Percentiles rank a stretch among this genome's conserved stretches.
These are phyloP conservation scores for Thalassiosira profunda DNA, from an alignment of 108 stramenopile species.

Conservation along the genomic window DNA sequence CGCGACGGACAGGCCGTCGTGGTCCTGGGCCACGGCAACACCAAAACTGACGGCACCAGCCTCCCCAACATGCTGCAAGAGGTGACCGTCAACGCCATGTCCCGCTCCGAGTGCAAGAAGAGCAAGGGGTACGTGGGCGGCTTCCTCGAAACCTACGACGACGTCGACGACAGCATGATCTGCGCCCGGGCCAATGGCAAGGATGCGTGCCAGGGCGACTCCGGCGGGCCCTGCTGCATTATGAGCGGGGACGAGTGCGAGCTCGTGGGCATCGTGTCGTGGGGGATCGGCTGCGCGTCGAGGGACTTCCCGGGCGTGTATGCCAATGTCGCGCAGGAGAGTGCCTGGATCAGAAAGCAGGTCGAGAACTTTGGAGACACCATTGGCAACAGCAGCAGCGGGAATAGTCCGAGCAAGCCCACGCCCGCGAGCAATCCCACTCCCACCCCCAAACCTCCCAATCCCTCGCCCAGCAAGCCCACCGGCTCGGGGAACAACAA, in stretches of 20 bases:
- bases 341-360: slow-evolving; percentile 17
- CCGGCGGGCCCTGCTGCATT: slow-evolving; percentile 7
- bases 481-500: not conserved
- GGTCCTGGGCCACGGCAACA: slow-evolving; percentile 38
- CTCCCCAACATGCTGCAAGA: not conserved
- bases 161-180: slow-evolving; percentile 37
- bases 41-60: not conserved
- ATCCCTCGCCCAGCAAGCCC: not conserved
- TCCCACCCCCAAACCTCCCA: not conserved
- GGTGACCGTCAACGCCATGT: slow-evolving; percentile 11
- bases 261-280: slow-evolving; percentile 40
- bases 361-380: not conserved
- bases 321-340: not conserved
- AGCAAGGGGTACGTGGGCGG: slow-evolving; percentile 4
- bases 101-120: slow-evolving; percentile 32
- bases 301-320: slow-evolving; percentile 33
- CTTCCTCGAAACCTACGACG: slow-evolving; percentile 26
- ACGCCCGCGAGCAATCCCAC: not conserved
- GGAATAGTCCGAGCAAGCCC: too few species aligned
- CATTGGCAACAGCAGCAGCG: too few species aligned
- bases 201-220: slow-evolving; percentile 67
- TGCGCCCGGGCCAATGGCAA: slow-evolving; percentile 47
- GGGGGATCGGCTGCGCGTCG: slow-evolving; percentile 10
- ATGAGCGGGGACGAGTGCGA: not conserved
- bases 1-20: not conserved